Evolutionary conservation across 2,329 filamentous ascomycete species (phyloP).

Genomic region (Pseudocercospora fuligena): DNA sequence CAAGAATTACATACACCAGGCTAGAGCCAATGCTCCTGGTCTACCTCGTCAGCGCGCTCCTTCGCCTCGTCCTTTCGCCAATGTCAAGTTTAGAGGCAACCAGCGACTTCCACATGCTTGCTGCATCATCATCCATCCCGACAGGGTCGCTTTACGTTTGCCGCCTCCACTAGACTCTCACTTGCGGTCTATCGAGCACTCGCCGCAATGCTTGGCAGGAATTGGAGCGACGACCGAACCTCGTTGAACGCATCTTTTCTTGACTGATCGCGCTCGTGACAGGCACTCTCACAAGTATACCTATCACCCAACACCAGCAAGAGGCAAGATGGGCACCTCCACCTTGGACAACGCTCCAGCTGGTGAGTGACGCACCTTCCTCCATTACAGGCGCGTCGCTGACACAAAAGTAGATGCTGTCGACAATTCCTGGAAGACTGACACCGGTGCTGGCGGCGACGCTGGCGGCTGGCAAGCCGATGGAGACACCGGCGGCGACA

Average conservation of each 20-base stretch:
- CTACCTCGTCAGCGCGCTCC: slow-evolving; percentile 8
- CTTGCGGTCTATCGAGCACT: too few relatives aligned
- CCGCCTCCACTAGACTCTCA: neutral
- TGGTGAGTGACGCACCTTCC: slow-evolving; percentile 20
- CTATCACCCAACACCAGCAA: neutral
- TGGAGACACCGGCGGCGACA: slow-evolving; percentile 7
- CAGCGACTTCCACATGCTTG: neutral
- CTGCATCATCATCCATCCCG: neutral
- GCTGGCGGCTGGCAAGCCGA: slow-evolving; percentile 24
- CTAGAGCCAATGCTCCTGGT: neutral
- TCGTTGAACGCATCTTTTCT: neutral
- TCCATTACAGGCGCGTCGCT: slow-evolving; percentile 4
- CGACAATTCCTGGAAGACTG: slow-evolving; percentile 31
- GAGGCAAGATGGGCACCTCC: slow-evolving; percentile 25
- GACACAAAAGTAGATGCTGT: slow-evolving; percentile 19
- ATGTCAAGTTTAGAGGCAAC: slow-evolving; percentile 4
- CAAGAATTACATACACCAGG: slow-evolving; percentile 2
- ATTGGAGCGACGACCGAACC: too few relatives aligned
- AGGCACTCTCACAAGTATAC: neutral
- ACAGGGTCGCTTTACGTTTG: neutral
- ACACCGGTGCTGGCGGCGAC: slow-evolving; percentile 21
- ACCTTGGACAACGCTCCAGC: slow-evolving; percentile 33
- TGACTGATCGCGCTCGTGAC: slow-evolving; percentile 1
- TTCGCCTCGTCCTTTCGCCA: slow-evolving; percentile 9
- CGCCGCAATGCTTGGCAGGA: too few relatives aligned